A percentile compares a stretch with the other conserved stretches of the same genome.
Conservation (phyloP, 257 asterid species). For the Nicotiana obtusifolia region DNA sequence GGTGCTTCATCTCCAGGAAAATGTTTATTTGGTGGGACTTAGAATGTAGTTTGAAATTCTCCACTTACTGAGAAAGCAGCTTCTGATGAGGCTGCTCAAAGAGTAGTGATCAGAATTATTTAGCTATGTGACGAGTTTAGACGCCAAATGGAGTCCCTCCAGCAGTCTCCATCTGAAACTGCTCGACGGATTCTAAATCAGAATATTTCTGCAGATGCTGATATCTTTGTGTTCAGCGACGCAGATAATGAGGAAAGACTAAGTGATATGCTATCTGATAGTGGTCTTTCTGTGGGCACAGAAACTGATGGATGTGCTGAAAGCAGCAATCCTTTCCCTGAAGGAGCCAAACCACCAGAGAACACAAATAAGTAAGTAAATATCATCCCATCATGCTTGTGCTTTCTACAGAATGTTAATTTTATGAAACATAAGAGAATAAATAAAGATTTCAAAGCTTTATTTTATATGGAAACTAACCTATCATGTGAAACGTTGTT, state of each 20-base stretch:
- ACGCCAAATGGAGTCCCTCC: conserved; percentile 12
- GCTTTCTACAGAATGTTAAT: neutral
- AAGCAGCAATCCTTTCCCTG: conserved; percentile 21
- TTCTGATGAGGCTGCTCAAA: conserved; percentile 24
- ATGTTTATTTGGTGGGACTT: conserved; percentile 7
- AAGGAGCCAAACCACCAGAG: conserved; percentile 23
- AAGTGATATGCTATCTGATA: conserved; percentile 21
- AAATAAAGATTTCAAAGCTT: neutral
- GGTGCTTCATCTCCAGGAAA: conserved; percentile 22
- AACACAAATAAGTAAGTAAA: conserved; percentile 28
- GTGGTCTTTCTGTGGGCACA: conserved; percentile 35
- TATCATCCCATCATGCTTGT: neutral
- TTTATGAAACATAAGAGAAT: neutral
- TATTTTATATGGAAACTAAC: neutral
- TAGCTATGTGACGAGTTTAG: conserved; percentile 17
- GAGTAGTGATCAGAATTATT: conserved; percentile 25
- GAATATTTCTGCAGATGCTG: conserved; percentile 9
- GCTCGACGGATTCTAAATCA: conserved; percentile 5
- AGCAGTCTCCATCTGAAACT: neutral
- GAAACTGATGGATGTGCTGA: conserved; percentile 38
- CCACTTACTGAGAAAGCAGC: conserved; percentile 16
- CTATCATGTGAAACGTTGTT: neutral
- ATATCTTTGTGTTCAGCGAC: conserved; percentile 13
- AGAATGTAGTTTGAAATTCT: conserved; percentile 17
- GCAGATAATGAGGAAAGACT: conserved; percentile 22